Evolutionary conservation across 2,329 filamentous ascomycete genomes (phyloP).

Genomic region (Ceratocystiopsis brevicomis): DNA sequence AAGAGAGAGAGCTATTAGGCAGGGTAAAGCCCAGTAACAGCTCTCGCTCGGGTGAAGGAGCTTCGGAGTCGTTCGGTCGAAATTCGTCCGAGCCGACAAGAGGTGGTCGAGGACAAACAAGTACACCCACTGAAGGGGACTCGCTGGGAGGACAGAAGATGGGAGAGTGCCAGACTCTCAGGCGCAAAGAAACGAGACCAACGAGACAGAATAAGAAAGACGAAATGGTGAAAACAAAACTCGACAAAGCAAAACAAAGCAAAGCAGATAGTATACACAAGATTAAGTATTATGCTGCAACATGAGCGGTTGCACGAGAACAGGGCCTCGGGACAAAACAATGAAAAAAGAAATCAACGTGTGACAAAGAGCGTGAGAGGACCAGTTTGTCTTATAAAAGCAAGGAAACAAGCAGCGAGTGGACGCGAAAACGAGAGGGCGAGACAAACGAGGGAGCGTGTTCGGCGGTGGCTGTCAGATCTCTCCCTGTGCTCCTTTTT

Average conservation of each 20-base stretch:
- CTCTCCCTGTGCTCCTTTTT: too few species aligned
- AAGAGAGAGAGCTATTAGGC: background rate
- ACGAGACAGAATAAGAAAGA: background rate
- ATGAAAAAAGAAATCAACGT: background rate
- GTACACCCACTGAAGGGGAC: conserved; percentile 9
- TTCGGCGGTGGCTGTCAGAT: too few species aligned
- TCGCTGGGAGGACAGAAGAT: conserved; percentile 1
- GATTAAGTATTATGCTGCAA: background rate
- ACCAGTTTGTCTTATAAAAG: background rate
- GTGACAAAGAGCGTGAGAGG: background rate
- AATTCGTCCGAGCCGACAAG: too few species aligned
- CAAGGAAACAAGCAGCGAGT: background rate
- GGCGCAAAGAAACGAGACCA: background rate
- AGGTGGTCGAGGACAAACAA: background rate
- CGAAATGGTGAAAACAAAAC: background rate
- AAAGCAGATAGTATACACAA: background rate
- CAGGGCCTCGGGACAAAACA: background rate
- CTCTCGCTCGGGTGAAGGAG: too few species aligned
- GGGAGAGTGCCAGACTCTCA: conserved; percentile 5
- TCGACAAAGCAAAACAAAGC: background rate
- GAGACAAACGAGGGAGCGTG: background rate
- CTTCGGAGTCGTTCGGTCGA: background rate
- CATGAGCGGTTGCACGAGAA: too few species aligned
- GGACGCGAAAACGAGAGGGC: background rate
- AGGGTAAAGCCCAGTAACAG: too few species aligned